Percentiles rank a stretch among this genome's conserved stretches.
These are phyloP conservation scores for Rostrohypoxylon terebratum DNA, from an alignment of 495 filamentous ascomycete genomes.

Conservation along the genomic window DNA sequence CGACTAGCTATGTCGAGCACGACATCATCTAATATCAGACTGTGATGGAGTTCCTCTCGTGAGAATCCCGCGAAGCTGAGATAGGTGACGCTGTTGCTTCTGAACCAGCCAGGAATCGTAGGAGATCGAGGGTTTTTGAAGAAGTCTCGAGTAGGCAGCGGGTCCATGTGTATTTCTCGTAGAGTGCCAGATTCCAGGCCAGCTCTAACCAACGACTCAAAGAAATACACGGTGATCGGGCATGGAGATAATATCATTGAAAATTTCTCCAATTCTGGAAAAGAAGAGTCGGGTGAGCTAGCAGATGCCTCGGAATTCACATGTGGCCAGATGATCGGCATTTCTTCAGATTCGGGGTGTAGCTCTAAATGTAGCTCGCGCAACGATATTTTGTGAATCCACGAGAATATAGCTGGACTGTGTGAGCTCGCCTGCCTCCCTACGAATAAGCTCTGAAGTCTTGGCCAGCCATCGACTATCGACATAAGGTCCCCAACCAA, in stretches of 20 bases:
- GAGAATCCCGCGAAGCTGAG: constrained; percentile 37
- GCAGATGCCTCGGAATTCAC: not conserved
- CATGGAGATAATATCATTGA: not conserved
- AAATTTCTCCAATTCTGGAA: constrained; percentile 29
- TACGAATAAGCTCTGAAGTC: constrained; percentile 34
- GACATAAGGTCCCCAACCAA: not conserved
- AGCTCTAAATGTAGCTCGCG: constrained; percentile 36
- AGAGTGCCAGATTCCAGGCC: constrained; percentile 45
- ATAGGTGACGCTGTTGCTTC: constrained; percentile 35
- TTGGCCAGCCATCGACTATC: constrained; percentile 24
- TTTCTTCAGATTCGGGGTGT: not conserved
- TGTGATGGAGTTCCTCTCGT: not conserved
- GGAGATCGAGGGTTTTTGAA: not conserved
- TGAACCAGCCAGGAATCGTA: constrained; percentile 35
- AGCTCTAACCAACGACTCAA: constrained; percentile 32
- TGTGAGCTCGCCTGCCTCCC: constrained; percentile 5
- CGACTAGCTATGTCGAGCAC: constrained; percentile 26
- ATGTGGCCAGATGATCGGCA: not conserved
- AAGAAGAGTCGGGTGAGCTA: not conserved
- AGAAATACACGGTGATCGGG: not conserved
- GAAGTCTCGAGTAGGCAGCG: constrained; percentile 16
- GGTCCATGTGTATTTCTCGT: constrained; percentile 35
- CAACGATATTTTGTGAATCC: not conserved
- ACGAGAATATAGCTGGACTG: no score
- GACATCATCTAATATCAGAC: constrained; percentile 9